These are phyloP conservation scores for Angomonas desouzai DNA, from an alignment of 208 protist genomes.

Conservation along the genomic window DNA sequence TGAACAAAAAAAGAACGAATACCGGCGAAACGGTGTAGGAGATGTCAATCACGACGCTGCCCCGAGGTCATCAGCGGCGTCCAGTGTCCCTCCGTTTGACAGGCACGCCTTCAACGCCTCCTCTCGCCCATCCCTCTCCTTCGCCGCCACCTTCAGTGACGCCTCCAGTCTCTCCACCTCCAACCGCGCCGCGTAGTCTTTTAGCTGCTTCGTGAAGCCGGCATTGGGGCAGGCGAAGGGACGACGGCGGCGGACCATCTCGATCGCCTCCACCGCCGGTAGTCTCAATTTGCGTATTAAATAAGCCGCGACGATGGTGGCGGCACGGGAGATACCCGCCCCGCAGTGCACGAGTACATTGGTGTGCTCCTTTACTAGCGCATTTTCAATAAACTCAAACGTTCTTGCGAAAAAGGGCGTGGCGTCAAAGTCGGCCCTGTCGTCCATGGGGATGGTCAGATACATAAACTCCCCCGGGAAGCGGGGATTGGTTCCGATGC, in stretches of 20 bases:
- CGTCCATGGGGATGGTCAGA: conserved; percentile 39
- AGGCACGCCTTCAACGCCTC: background rate
- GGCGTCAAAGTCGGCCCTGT: conserved; percentile 48
- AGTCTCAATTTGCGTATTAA: conserved; percentile 68
- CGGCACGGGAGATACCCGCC: conserved; percentile 76
- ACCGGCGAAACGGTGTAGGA: too few relatives aligned
- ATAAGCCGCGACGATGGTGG: conserved; percentile 69
- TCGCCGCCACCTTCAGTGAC: background rate
- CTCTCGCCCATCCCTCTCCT: background rate
- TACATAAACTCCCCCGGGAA: conserved; percentile 69
- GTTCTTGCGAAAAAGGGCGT: conserved; percentile 40
- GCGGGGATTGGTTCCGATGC: conserved; percentile 41
- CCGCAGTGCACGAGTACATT: conserved; percentile 81
- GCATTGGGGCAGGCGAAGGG: conserved; percentile 57
- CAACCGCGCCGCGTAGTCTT: conserved; percentile 27
- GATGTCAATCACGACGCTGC: too few relatives aligned
- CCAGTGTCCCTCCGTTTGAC: background rate
- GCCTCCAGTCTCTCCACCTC: conserved; percentile 12
- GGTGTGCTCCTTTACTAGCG: conserved; percentile 34
- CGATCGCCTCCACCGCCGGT: conserved; percentile 37
- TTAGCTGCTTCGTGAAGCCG: conserved; percentile 62
- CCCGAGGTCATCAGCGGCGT: too few relatives aligned
- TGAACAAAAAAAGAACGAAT: background rate
- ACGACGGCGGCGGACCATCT: conserved; percentile 43
- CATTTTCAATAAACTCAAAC: conserved; percentile 74